Base-by-base conservation (phyloP, 768 basidiomycete species). In the Suillus luteus region DNA sequence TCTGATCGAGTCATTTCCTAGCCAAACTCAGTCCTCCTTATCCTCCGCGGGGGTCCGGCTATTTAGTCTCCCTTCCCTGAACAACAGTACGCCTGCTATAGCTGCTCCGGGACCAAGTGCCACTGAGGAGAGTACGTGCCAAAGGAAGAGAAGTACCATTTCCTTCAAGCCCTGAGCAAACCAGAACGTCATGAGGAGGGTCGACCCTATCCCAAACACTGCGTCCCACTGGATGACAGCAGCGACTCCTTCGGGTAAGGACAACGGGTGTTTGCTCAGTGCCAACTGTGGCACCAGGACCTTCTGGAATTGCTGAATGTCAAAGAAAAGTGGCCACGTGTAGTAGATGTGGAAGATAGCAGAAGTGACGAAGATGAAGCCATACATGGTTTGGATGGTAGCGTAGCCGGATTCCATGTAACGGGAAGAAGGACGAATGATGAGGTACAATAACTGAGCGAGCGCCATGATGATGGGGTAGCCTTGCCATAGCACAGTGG, bases 401-500 rank as follows among this genome's bases (percentile, higher is more conserved):
- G 52, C 9, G 37, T 75, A 63, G 19, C 73, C 72, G 5, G 69
- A 73, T 19, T 64, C 55, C 12, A 35, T 40, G 57, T 37, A 15
- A 38, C 62, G 64, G 14, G 69, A 65, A 3, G 72, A 67, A 19
- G 69, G 69, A 27, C 82, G 79, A 60, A 82, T 66, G 46, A 78
- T 46, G 17, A 81, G 73, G 66, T 87, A 81, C 0, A 66, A 54
- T 9, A 69, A 67, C 35, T 78, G 72, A 1, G 81, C 79, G n/a
- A 83, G 3, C n/a, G 78, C 77, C 48, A 83, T 72, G 64, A 77
- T 75, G n/a, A 82, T 38, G 10, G 86, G 86, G 65, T 82, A 86
- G 33, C 77, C 65, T 65, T 86, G 85, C 86, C 86, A 87, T 38
- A 81, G 72, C 11, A 82, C 82, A 15, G 84, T 86, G 51, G 85